Evolutionary conservation across 768 basidiomycete species (phyloP), one percentile per base, ranked within the genome.

Genomic region (Russula sp.): DNA sequence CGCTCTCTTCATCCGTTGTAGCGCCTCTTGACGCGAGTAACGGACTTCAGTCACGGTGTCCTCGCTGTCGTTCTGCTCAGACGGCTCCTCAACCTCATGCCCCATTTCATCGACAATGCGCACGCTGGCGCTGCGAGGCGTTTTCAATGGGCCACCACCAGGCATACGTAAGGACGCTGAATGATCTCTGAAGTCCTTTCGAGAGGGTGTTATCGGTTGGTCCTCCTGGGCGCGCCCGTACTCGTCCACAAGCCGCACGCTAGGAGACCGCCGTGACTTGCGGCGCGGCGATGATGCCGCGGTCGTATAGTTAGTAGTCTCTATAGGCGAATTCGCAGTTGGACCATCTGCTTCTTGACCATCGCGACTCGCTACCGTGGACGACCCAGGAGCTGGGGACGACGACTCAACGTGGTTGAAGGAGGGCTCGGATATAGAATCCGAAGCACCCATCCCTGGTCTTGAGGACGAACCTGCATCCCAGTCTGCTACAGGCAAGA

Each of bases 71-170:
- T 62, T 65, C 22, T 67, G 61, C 36, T 63, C 65, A 18, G 67
- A 71, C 20, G 54, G 44, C 48, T 76, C 77, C 59, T 80, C 78
- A 18, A 88, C 76, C 68, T 85, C 83, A 58, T 77, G 80, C 9
- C 88, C 89, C 82, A 87, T 84, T 6, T 85, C 85, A 71, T 91
- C 88, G 48, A 89, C 80, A 38, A 90, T 75, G 49, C 86, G 81
- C 56, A 89, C 77, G 65, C 77, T 81, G 68, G 72, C 79, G 57
- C 69, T 80, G 11, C 73, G 72, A 57, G 74, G 67, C 10, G 56
- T 71, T 30, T 58, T 52, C 52, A 68, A 70, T 8, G 72, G 48
- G n/a, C 64, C 65, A 20, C 64, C 64, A 13, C 50, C 59, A 26
- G 63, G 58, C 64, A 63, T 59, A 34, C 49, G 62, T 49, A 46